Evolutionary conservation across 2,329 filamentous ascomycete genomes (phyloP).

Genomic region (Neurospora crassa): DNA sequence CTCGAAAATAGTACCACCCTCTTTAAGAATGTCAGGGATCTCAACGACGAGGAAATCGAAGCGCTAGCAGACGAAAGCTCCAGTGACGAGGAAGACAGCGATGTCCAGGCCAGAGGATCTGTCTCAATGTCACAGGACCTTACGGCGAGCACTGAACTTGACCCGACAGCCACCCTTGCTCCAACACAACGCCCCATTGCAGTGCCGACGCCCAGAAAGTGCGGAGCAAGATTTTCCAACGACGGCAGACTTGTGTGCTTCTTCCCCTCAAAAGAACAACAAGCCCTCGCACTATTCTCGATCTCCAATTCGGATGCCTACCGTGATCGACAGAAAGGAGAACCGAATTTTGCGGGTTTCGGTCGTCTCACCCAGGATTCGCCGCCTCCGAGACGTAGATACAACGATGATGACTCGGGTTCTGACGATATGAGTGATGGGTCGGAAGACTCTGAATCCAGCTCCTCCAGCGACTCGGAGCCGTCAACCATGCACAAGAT

Average conservation of each 20-base stretch:
- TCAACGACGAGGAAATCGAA: slow-evolving; percentile 43
- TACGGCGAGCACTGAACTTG: slow-evolving; percentile 42
- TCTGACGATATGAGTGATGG: slow-evolving; percentile 40
- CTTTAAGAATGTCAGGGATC: slow-evolving; percentile 55
- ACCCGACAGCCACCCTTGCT: slow-evolving; percentile 36
- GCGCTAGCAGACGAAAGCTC: slow-evolving; percentile 66
- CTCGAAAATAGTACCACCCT: slow-evolving; percentile 50
- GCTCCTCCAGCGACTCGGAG: slow-evolving; percentile 50
- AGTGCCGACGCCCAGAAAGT: slow-evolving; percentile 47
- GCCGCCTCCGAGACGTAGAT: slow-evolving; percentile 35
- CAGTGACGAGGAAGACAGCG: slow-evolving; percentile 66
- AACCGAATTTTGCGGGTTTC: slow-evolving; percentile 49
- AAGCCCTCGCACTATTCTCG: slow-evolving; percentile 40
- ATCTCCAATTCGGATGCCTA: slow-evolving; percentile 32
- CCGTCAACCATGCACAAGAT: slow-evolving; percentile 53
- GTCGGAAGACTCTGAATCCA: slow-evolving; percentile 39
- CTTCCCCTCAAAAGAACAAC: slow-evolving; percentile 59
- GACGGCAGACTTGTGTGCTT: slow-evolving; percentile 58
- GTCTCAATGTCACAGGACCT: slow-evolving; percentile 55
- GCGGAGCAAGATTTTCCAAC: slow-evolving; percentile 51
- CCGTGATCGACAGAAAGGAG: slow-evolving; percentile 40
- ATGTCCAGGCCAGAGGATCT: slow-evolving; percentile 41
- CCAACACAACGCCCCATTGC: slow-evolving; percentile 42
- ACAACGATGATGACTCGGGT: slow-evolving; percentile 39
- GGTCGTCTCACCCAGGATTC: slow-evolving; percentile 43